Base-by-base conservation (phyloP, 1,284 basidiomycete genomes). In the Ustilago sp. region DNA sequence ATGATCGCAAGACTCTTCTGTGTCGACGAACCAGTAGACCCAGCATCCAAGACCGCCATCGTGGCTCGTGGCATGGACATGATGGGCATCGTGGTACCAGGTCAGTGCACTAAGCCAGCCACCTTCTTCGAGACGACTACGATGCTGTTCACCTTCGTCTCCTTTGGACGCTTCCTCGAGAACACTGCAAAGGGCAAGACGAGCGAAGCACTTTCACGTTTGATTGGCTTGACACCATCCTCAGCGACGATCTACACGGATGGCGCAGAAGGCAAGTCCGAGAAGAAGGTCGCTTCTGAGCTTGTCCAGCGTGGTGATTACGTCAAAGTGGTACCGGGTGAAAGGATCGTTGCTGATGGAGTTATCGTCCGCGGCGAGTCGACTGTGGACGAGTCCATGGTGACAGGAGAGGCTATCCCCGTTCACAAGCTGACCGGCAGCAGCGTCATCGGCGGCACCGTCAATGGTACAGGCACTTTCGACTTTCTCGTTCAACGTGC, bases 51-150 rank as follows among this genome's bases (percentile, higher is more conserved):
- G 13, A 35, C 58, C 1, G 50, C 35, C 34, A 38, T 71, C 1
- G 32, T 47, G 7, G 50, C 58, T 13, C 74, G 68, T 28, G 57
- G 53, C 17, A 64, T 64, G 55, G 70, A 41, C n/a, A 63, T 63
- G 57, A 63, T 68, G 63, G 56, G 28, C 17, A 65, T 61, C 41
- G 28, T 43, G 8, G 28, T 57, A 13, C 62, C 72, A 3, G 89
- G 90, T 9, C 57, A 74, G 34, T 89, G 90, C 62, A 93, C 90
- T 84, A 91, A 90, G 41, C 96, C 97, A 0, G 90, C 93, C 84
- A 91, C 95, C 36, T 99, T 98, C 88, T 99, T 99, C 87, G 97
- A 99, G 87, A 99, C 97, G 1, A 95, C 93, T 81, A 97, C 95
- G 17, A 99, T 99, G 97, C 89, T 99, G 66, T 93, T 99, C 89